Evolutionary conservation across 2,329 filamentous ascomycete genomes (phyloP).

Genomic region (Fusarium sulawesiense): DNA sequence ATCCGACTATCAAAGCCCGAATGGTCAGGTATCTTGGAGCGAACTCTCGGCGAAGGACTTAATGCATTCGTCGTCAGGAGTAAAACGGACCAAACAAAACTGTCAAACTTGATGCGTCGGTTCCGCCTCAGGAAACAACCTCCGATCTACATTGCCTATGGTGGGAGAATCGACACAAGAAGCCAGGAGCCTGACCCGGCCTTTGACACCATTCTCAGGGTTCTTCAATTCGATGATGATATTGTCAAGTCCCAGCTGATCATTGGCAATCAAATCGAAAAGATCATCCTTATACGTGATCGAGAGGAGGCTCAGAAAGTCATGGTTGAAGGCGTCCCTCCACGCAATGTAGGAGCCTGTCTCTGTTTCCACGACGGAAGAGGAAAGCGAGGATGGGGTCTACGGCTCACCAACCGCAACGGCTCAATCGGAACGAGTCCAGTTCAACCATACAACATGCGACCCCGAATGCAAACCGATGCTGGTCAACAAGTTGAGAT

Average conservation of each 20-base stretch:
- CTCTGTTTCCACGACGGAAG: conserved; percentile 74
- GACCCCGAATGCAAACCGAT: conserved; percentile 84
- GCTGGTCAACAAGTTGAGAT: conserved; percentile 72
- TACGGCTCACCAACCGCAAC: conserved; percentile 63
- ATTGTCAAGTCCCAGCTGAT: conserved; percentile 84
- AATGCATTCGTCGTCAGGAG: conserved; percentile 84
- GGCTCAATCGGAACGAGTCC: conserved; percentile 58
- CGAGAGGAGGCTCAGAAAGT: conserved; percentile 73
- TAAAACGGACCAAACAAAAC: conserved; percentile 77
- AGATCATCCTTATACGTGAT: conserved; percentile 80
- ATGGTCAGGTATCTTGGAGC: conserved; percentile 88
- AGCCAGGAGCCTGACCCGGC: conserved; percentile 75
- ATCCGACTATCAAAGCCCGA: conserved; percentile 80
- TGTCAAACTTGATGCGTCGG: conserved; percentile 73
- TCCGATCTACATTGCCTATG: conserved; percentile 55
- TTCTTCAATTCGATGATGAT: conserved; percentile 84
- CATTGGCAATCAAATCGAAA: conserved; percentile 85
- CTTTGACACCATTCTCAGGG: conserved; percentile 82
- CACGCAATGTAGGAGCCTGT: conserved; percentile 78
- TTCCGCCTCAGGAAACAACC: conserved; percentile 63
- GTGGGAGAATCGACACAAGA: conserved; percentile 50
- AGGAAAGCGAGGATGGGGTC: conserved; percentile 64
- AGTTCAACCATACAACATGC: conserved; percentile 60
- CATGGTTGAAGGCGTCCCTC: conserved; percentile 72
- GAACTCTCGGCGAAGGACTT: conserved; percentile 74